Percentiles rank a stretch among this genome's conserved stretches.
phyloP scores from a whole-genome alignment of 2,329 filamentous ascomycete species.

The Penicillium decumbens region DNA sequence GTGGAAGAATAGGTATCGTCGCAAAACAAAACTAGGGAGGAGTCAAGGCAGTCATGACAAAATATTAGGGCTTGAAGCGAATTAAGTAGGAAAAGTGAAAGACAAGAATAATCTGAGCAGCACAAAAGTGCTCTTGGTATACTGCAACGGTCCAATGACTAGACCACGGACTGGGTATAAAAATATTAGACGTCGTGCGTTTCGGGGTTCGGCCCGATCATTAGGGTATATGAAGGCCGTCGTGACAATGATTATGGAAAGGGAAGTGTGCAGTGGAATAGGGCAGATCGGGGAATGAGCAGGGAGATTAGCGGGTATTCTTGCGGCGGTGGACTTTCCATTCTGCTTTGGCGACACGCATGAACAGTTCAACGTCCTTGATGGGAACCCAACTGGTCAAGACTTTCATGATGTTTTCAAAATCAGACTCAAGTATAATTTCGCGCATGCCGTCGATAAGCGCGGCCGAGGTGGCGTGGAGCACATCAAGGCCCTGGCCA shows the following conservation, averaged over 20 bases:
- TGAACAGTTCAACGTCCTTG: constrained; percentile 86
- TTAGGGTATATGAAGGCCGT: constrained; percentile 23
- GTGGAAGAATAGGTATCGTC: constrained; percentile 4
- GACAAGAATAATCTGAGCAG: constrained; percentile 1
- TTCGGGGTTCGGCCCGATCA: constrained; percentile 15
- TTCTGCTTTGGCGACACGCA: constrained; percentile 83
- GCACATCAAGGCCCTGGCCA: constrained; percentile 69
- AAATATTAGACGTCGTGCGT: constrained; percentile 17
- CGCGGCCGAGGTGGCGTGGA: constrained; percentile 85
- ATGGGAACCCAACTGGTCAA: constrained; percentile 91
- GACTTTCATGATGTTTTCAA: constrained; percentile 97
- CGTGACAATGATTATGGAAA: constrained; percentile 10
- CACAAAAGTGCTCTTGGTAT: neutral
- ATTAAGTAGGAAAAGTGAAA: constrained; percentile 1
- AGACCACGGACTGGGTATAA: constrained; percentile 16
- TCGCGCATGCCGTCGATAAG: constrained; percentile 86
- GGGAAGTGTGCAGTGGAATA: neutral
- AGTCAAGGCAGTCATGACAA: neutral
- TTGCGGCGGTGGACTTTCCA: constrained; percentile 66
- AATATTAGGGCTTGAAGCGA: neutral
- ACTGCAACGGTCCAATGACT: constrained; percentile 2
- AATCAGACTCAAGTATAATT: constrained; percentile 85
- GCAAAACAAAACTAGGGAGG: neutral
- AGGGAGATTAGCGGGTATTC: constrained; percentile 19
- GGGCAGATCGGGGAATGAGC: neutral